These are phyloP conservation scores for Exophiala viscosa DNA, from an alignment of 2,329 filamentous ascomycete species.

Conservation along the genomic window DNA sequence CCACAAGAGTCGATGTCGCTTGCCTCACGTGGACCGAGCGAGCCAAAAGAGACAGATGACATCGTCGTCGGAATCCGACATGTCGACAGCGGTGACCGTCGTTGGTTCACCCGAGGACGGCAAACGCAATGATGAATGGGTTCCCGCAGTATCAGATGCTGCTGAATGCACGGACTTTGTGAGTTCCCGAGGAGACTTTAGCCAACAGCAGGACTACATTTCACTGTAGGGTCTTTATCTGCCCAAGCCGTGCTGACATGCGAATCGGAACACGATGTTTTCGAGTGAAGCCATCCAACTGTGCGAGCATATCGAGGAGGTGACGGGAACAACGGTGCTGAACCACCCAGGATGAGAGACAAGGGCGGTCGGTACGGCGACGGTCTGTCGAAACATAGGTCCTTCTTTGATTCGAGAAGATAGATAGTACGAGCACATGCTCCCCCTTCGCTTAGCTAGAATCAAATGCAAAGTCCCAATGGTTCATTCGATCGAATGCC, in stretches of 20 bases:
- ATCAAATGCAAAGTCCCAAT: background rate
- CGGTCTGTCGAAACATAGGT: too few relatives aligned
- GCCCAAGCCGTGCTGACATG: too few relatives aligned
- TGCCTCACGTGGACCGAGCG: slow-evolving; percentile 83
- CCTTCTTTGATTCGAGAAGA: background rate
- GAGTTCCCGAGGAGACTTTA: slow-evolving; percentile 4
- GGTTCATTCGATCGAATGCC: background rate
- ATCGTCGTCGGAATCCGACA: slow-evolving; percentile 32
- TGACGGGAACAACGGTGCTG: too few relatives aligned
- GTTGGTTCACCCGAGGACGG: slow-evolving; percentile 39
- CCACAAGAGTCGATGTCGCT: slow-evolving; percentile 73
- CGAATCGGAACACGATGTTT: too few relatives aligned
- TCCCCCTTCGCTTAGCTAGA: background rate
- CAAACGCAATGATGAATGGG: slow-evolving; percentile 24
- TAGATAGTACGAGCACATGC: background rate
- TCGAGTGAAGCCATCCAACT: too few relatives aligned
- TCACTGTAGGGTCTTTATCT: background rate
- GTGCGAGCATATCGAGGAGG: too few relatives aligned
- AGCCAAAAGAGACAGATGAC: slow-evolving; percentile 61
- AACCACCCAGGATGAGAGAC: too few relatives aligned
- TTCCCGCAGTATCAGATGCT: slow-evolving; percentile 26
- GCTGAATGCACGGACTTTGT: slow-evolving; percentile 32
- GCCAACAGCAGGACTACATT: slow-evolving; percentile 15
- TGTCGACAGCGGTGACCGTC: background rate
- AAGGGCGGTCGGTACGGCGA: too few relatives aligned